phyloP scores from a whole-genome alignment of 169 alveolate species.

The Plasmodium vivax region DNA sequence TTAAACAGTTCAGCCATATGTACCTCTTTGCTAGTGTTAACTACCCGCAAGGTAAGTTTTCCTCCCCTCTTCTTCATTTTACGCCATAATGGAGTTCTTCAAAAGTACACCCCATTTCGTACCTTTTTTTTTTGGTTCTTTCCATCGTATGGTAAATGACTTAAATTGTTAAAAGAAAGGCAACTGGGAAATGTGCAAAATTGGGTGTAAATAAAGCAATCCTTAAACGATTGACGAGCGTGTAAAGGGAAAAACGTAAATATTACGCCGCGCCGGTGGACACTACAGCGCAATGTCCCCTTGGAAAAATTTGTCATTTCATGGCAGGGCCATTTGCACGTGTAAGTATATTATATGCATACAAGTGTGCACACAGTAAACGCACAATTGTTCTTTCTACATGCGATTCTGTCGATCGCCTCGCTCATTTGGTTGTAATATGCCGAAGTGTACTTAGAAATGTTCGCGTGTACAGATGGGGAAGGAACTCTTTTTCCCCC shows the following conservation, averaged over 20 bases:
- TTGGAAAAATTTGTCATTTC: background rate
- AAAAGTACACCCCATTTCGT: background rate
- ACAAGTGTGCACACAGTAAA: background rate
- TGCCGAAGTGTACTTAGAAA: background rate
- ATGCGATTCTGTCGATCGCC: background rate
- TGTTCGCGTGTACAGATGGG: background rate
- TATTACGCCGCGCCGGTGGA: background rate
- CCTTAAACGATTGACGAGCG: background rate
- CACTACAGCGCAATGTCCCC: background rate
- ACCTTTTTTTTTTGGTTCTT: background rate
- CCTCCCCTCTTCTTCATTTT: background rate
- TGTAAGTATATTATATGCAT: background rate
- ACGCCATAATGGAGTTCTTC: background rate
- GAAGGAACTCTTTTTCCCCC: background rate
- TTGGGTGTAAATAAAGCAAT: background rate
- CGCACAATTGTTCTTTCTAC: background rate
- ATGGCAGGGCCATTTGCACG: background rate
- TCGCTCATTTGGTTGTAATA: background rate
- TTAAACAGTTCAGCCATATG: background rate
- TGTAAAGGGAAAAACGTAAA: background rate
- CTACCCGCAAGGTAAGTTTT: background rate
- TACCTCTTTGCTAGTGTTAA: background rate
- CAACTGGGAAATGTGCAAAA: background rate
- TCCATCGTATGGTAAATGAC: background rate
- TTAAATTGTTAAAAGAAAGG: background rate